A percentile compares a stretch with the other conserved stretches of the same genome.
These are phyloP conservation scores for Penicillium pancosmium DNA, from an alignment of 495 filamentous ascomycete species.

Conservation along the genomic window DNA sequence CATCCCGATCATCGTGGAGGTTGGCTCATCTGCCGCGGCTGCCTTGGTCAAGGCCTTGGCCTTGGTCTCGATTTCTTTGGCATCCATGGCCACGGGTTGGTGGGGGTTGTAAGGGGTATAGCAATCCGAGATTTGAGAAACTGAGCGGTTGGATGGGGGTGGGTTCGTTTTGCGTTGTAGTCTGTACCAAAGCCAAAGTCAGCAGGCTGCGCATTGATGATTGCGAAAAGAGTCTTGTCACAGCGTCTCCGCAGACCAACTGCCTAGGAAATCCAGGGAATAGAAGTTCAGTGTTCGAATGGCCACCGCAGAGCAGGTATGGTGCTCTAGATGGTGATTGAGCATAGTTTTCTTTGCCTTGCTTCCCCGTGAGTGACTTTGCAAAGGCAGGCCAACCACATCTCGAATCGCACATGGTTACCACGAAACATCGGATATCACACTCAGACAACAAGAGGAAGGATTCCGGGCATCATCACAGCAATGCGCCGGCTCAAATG, in stretches of 20 bases:
- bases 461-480: too few species aligned
- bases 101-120: slow-evolving; percentile 4
- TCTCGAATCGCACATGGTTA: slow-evolving; percentile 14
- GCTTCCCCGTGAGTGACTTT: background rate
- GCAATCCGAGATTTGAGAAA: background rate
- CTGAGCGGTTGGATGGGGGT: background rate
- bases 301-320: background rate
- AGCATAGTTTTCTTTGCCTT: slow-evolving; percentile 11
- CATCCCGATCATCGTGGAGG: slow-evolving; percentile 64
- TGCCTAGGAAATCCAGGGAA: too few species aligned
- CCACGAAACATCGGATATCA: background rate
- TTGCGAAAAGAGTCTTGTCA: background rate
- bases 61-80: slow-evolving; percentile 72
- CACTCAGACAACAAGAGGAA: background rate
- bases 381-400: background rate
- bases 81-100: slow-evolving; percentile 63
- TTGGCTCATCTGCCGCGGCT: slow-evolving; percentile 64
- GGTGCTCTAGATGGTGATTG: background rate
- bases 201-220: slow-evolving; percentile 1
- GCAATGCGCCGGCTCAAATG: slow-evolving; percentile 5
- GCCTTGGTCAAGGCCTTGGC: slow-evolving; percentile 79
- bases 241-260: background rate
- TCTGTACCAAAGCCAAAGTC: background rate
- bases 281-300: background rate
- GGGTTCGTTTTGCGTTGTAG: slow-evolving; percentile 1